Base-by-base conservation (phyloP, 495 filamentous ascomycete genomes). In the Hypoxylon lienhwacheense region DNA sequence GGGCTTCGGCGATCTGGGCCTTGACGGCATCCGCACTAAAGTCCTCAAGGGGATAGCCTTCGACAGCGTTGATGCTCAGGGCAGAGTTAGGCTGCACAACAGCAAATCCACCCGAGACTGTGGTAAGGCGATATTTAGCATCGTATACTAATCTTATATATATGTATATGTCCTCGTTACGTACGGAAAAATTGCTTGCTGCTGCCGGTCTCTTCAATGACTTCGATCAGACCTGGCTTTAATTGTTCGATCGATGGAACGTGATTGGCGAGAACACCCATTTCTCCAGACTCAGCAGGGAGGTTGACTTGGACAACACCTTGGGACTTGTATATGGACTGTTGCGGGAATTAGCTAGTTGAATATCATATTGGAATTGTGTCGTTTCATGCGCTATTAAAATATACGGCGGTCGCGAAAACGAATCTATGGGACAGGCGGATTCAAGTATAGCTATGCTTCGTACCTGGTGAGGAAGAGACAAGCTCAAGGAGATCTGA, bases 181-280 rank as follows among this genome's bases (percentile, higher is more conserved):
- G 64, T 88, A 97, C 93, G 80, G 88, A 97, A 99, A 79, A 90
- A 97, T 73, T 93, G 88, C 85, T 97, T 97, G 88, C 73, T 95
- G 68, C 65, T 66, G 68, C 89, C 87, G 65, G 78, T 82, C 82
- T 99, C 93, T 80, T 97, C 93, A 63, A 97, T 84, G 62, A 99
- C 79, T 77, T 97, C 93, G 59, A 99, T 81, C 55, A 97, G 75
- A 64, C 93, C 93, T 41, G 93, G 91, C 81, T 91, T 95, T 70
- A 99, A 81, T 81, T 99, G 93, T 81, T 99, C 93, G 66, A 99
- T 96, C 40, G 93, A 91, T 35, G 93, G 92, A 61, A 99, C 95
- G 84, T 99, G 93, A 80, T 92, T 91, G 72, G 93, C 93, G 64
- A 99, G 87, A 59, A 99, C 82, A 86, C 93, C 93, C 93, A 99